Conservation (phyloP, 148 eudicot genomes). For the Rhododendron griersonianum region DNA sequence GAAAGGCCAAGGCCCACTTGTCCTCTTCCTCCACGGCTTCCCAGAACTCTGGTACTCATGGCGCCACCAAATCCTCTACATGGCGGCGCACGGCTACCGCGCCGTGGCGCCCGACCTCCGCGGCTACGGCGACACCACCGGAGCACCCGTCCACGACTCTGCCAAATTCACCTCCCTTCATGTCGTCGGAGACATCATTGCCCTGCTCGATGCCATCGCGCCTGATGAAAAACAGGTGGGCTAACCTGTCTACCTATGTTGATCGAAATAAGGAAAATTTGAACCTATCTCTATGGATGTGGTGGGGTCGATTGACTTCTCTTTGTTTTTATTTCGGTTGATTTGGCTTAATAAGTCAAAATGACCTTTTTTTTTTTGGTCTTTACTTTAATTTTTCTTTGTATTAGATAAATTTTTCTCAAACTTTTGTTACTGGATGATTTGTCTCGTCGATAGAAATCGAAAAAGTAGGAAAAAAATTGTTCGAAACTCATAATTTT, state of each 20-base stretch:
- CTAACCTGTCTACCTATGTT: not conserved
- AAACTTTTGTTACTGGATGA: too few species aligned
- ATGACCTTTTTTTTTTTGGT: too few species aligned
- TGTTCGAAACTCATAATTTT: too few species aligned
- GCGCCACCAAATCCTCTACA: constrained; percentile 36
- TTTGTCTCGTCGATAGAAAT: too few species aligned
- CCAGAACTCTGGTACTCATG: constrained; percentile 21
- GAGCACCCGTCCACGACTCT: constrained; percentile 17
- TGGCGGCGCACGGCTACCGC: constrained; percentile 30
- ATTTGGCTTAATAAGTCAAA: too few species aligned
- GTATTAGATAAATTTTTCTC: too few species aligned
- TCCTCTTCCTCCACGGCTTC: constrained; percentile 38
- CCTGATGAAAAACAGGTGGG: constrained; percentile 11
- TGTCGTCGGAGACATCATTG: constrained; percentile 10
- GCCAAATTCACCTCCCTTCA: constrained; percentile 25
- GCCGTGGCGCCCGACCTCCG: constrained; percentile 40
- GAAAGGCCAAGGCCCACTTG: constrained; percentile 24
- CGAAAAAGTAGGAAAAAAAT: too few species aligned
- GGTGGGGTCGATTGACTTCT: too few species aligned
- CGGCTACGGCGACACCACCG: constrained; percentile 41
- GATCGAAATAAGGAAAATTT: too few species aligned
- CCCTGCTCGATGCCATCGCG: constrained; percentile 24
- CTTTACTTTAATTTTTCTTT: too few species aligned
- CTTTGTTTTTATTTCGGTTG: too few species aligned
- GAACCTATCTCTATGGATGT: too few species aligned